These are phyloP conservation scores for Plasmodium gonderi DNA, from an alignment of 169 alveolate species.

Conservation along the genomic window DNA sequence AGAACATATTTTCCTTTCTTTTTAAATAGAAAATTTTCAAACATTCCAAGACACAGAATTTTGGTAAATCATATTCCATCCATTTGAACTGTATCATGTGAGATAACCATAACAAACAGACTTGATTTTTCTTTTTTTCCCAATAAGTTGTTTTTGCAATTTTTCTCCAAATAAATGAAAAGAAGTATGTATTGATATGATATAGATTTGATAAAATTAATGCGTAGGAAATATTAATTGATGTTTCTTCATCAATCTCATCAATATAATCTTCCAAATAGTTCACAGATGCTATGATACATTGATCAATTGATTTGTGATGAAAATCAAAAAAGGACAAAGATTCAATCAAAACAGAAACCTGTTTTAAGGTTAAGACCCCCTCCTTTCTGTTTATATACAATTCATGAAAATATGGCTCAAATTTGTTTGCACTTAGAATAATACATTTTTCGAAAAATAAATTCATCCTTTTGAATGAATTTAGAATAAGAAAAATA, in stretches of 20 bases:
- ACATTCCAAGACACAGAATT: conserved; percentile 80
- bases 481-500: conserved; percentile 19
- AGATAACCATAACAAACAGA: conserved; percentile 83
- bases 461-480: conserved; percentile 71
- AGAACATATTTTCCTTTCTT: conserved; percentile 70
- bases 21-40: conserved; percentile 57
- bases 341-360: conserved; percentile 72
- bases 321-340: conserved; percentile 72
- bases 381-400: conserved; percentile 43
- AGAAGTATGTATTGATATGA: conserved; percentile 79
- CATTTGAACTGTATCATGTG: conserved; percentile 81
- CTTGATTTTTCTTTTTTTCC: conserved; percentile 78
- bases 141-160: conserved; percentile 81
- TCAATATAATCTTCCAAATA: conserved; percentile 83
- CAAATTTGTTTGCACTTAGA: conserved; percentile 39
- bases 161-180: conserved; percentile 82
- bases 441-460: conserved; percentile 51
- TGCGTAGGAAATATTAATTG: conserved; percentile 80
- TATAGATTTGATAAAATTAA: conserved; percentile 71
- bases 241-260: conserved; percentile 76
- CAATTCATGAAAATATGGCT: conserved; percentile 12
- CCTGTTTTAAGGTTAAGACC: conserved; percentile 67
- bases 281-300: conserved; percentile 51
- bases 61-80: conserved; percentile 75
- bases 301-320: conserved; percentile 31